Evolutionary conservation across 441 rosid genomes (phyloP).

Genomic region (Flueggea neowawraea): DNA sequence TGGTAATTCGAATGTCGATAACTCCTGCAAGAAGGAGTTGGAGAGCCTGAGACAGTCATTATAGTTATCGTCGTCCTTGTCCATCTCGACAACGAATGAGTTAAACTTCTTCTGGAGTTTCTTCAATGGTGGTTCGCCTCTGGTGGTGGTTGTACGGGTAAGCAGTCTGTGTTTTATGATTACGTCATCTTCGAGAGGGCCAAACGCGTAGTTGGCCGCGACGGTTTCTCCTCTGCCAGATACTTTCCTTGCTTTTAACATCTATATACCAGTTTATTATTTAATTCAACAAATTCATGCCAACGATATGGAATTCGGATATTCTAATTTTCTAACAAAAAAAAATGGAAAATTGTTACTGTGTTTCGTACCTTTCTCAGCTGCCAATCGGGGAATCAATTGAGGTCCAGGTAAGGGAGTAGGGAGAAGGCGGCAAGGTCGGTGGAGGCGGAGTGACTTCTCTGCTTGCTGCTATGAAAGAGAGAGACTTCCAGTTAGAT

Average conservation of each 20-base stretch:
- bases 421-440: no score
- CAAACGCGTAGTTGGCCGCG: conserved; percentile 71
- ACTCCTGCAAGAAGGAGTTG: conserved; percentile 72
- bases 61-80: conserved; percentile 58
- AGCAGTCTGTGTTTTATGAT: conserved; percentile 79
- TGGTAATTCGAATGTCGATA: conserved; percentile 83
- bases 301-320: no score
- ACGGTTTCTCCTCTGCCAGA: conserved; percentile 63
- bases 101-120: conserved; percentile 91
- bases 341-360: no score
- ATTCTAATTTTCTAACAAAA: no score
- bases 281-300: no score
- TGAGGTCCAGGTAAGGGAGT: no score
- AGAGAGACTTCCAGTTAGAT: no score
- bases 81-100: conserved; percentile 57
- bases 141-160: conserved; percentile 86
- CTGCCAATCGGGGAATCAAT: no score
- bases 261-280: conserved; percentile 12
- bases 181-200: conserved; percentile 65
- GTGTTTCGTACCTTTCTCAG: no score
- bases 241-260: conserved; percentile 71
- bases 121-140: conserved; percentile 89
- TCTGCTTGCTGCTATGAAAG: no score
- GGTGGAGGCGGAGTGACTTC: no score
- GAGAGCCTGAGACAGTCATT: conserved; percentile 63